Evolutionary conservation across 2,329 filamentous ascomycete genomes (phyloP).

Genomic region (Colletotrichum agaves): DNA sequence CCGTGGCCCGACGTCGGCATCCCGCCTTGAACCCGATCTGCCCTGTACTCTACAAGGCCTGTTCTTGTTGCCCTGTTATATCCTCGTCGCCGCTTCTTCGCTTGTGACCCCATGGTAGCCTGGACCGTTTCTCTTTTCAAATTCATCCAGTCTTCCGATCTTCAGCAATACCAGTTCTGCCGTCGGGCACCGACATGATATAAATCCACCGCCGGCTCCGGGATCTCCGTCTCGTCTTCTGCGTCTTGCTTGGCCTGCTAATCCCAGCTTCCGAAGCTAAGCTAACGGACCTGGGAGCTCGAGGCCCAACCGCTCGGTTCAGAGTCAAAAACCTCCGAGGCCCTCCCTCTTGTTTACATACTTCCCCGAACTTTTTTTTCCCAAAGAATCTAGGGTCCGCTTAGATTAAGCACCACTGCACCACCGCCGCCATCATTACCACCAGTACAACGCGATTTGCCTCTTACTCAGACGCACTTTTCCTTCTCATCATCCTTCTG

Average conservation of each 20-base stretch:
- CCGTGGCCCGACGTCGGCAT: constrained; percentile 29
- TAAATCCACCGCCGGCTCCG: constrained; percentile 30
- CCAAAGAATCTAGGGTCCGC: constrained; percentile 2
- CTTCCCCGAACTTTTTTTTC: background rate
- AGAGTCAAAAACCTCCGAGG: constrained; percentile 35
- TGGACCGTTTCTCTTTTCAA: constrained; percentile 20
- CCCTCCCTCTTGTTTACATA: constrained; percentile 19
- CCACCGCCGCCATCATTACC: background rate
- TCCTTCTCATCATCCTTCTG: too few species aligned
- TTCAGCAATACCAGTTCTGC: constrained; percentile 32
- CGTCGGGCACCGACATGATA: constrained; percentile 36
- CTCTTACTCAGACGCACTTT: too few species aligned
- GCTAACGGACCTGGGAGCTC: constrained; percentile 26
- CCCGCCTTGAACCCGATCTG: constrained; percentile 34
- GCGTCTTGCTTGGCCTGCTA: background rate
- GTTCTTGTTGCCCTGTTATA: constrained; percentile 7
- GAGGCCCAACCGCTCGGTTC: constrained; percentile 35
- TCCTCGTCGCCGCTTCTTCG: constrained; percentile 16
- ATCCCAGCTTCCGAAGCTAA: constrained; percentile 32
- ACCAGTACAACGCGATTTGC: too few species aligned
- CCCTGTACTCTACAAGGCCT: constrained; percentile 30
- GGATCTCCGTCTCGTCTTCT: background rate
- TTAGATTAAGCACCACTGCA: background rate
- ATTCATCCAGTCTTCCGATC: constrained; percentile 35
- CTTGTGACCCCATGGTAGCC: constrained; percentile 20